phyloP scores from a whole-genome alignment of 1,284 basidiomycete species.

The Cryptococcus sp. region DNA sequence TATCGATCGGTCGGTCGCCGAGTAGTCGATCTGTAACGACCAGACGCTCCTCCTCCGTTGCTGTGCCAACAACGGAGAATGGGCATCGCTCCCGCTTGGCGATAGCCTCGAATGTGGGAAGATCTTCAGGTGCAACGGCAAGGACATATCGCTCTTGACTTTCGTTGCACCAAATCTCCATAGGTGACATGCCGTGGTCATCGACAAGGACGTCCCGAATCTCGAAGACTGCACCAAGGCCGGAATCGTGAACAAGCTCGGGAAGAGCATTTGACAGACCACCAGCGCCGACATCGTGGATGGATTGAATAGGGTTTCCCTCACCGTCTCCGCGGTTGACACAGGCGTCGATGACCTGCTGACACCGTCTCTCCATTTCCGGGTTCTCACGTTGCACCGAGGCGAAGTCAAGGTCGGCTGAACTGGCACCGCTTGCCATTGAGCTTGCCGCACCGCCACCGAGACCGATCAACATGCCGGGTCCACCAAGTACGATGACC shows the following conservation, averaged over 20 bases:
- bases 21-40: conserved; percentile 87
- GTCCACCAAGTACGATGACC: conserved; percentile 93
- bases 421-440: conserved; percentile 81
- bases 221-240: conserved; percentile 88
- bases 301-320: conserved; percentile 84
- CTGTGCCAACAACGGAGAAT: conserved; percentile 79
- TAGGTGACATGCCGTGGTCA: conserved; percentile 91
- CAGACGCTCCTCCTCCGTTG: conserved; percentile 77
- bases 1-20: conserved; percentile 75
- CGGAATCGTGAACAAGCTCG: conserved; percentile 93
- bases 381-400: conserved; percentile 97
- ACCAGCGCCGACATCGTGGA: conserved; percentile 98
- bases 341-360: conserved; percentile 96
- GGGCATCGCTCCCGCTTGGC: conserved; percentile 90
- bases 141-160: conserved; percentile 97
- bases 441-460: conserved; percentile 96
- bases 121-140: conserved; percentile 67
- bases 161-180: conserved; percentile 99
- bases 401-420: conserved; percentile 93
- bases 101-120: conserved; percentile 67
- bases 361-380: conserved; percentile 95
- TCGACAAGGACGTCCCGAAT: conserved; percentile 91
- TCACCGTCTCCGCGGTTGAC: conserved; percentile 61
- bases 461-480: conserved; percentile 93
- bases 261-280: conserved; percentile 96